Percentiles rank a stretch among this genome's conserved stretches.
These are phyloP conservation scores for Populus nigra DNA, from an alignment of 345 rosid genomes.

Conservation along the genomic window DNA sequence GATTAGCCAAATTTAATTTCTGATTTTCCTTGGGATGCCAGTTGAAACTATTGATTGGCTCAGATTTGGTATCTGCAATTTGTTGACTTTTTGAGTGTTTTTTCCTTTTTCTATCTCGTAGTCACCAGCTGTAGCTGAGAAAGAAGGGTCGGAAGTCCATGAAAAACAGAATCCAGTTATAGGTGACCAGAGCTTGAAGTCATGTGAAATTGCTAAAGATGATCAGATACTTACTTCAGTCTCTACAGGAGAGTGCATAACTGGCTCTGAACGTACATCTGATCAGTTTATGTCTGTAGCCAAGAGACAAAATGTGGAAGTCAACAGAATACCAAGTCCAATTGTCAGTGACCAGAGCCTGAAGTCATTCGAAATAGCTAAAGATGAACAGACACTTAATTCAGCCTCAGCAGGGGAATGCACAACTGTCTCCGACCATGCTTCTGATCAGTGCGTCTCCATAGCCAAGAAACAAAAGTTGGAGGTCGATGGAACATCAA, in stretches of 20 bases:
- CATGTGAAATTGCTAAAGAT: conserved; percentile 19
- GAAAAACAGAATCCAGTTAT: conserved; percentile 16
- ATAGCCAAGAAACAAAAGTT: conserved; percentile 1
- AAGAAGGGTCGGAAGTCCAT: conserved; percentile 22
- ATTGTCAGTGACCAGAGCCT: conserved; percentile 18
- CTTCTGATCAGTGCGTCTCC: conserved; percentile 18
- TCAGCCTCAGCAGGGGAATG: conserved; percentile 27
- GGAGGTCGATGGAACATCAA: conserved; percentile 13
- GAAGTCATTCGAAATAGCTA: conserved; percentile 17
- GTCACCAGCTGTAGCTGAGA: conserved; percentile 34
- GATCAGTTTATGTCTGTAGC: conserved; percentile 19
- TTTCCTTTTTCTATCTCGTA: conserved; percentile 9
- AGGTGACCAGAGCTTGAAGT: conserved; percentile 23
- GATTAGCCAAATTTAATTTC: background rate
- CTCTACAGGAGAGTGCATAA: conserved; percentile 22
- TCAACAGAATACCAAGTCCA: conserved; percentile 13
- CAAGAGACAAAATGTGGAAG: background rate
- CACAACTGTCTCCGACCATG: conserved; percentile 5
- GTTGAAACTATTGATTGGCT: background rate
- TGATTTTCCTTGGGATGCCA: background rate
- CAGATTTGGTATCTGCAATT: background rate
- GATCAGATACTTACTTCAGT: conserved; percentile 23
- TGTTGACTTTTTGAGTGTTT: background rate
- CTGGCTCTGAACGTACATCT: conserved; percentile 8
- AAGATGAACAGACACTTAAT: conserved; percentile 23